Evolutionary conservation across 2,329 filamentous ascomycete genomes (phyloP).

Genomic region (Zymoseptoria crescenta): DNA sequence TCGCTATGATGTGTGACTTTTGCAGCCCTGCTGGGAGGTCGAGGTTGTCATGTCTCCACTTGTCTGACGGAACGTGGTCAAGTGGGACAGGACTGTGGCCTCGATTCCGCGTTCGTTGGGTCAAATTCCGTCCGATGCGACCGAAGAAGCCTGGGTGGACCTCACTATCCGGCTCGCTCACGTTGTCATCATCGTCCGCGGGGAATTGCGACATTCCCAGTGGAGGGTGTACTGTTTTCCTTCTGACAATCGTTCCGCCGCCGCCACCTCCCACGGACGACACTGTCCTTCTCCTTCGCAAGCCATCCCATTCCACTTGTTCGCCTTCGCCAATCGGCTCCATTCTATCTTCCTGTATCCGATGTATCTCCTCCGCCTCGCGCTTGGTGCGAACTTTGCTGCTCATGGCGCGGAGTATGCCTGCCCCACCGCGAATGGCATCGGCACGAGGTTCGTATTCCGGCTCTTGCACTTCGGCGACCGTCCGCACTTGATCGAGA

Average conservation of each 20-base stretch:
- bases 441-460: constrained; percentile 95
- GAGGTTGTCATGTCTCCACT: constrained; percentile 41
- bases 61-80: constrained; percentile 26
- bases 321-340: constrained; percentile 72
- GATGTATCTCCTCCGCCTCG: constrained; percentile 70
- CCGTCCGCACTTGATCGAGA: constrained; percentile 88
- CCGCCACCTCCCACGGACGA: constrained; percentile 24
- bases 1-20: constrained; percentile 40
- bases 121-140: constrained; percentile 22
- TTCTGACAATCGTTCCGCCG: constrained; percentile 36
- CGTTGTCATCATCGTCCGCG: constrained; percentile 51
- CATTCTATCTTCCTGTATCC: constrained; percentile 68
- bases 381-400: constrained; percentile 60
- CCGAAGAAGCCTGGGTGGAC: constrained; percentile 44
- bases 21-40: constrained; percentile 39
- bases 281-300: constrained; percentile 62
- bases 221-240: constrained; percentile 59
- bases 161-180: constrained; percentile 31
- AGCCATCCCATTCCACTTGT: constrained; percentile 81
- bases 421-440: constrained; percentile 82
- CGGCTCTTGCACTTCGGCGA: constrained; percentile 91
- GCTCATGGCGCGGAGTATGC: constrained; percentile 78
- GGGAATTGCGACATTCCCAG: constrained; percentile 85
- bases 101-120: constrained; percentile 11
- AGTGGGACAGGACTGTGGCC: constrained; percentile 29